These are phyloP conservation scores for Colletotrichum paranaense DNA, from an alignment of 2,329 filamentous ascomycete genomes.

Conservation along the genomic window DNA sequence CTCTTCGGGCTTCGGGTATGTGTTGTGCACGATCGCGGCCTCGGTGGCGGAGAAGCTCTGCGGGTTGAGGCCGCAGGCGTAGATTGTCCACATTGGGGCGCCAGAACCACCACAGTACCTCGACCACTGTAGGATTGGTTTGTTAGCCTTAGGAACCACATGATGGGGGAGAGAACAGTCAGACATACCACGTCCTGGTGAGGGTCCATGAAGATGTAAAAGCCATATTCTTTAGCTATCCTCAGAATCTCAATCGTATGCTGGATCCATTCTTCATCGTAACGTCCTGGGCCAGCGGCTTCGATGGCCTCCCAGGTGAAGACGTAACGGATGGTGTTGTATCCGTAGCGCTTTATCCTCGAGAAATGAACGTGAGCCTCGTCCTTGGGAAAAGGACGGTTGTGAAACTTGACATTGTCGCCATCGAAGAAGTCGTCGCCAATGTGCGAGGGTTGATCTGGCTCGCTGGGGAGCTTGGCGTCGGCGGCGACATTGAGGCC, in stretches of 20 bases:
- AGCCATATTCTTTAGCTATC: conserved; percentile 88
- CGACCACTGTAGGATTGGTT: conserved; percentile 77
- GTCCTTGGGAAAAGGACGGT: conserved; percentile 83
- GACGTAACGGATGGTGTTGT: conserved; percentile 95
- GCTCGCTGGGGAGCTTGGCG: conserved; percentile 86
- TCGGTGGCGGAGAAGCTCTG: conserved; percentile 86
- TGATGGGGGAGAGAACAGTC: neutral
- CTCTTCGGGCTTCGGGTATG: conserved; percentile 82
- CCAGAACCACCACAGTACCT: conserved; percentile 94
- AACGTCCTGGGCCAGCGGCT: conserved; percentile 87
- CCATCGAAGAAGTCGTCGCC: conserved; percentile 88
- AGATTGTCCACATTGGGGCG: conserved; percentile 97
- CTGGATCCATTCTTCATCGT: conserved; percentile 93
- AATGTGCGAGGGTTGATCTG: conserved; percentile 84
- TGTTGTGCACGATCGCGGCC: conserved; percentile 95
- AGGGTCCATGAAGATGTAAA: conserved; percentile 98
- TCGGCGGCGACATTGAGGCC: conserved; percentile 96
- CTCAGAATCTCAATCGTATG: conserved; percentile 89
- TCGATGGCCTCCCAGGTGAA: conserved; percentile 99
- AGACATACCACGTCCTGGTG: conserved; percentile 91
- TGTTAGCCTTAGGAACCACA: neutral
- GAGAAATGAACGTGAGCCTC: conserved; percentile 90
- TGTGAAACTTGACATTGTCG: conserved; percentile 90
- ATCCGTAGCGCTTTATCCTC: conserved; percentile 87
- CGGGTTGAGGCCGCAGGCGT: conserved; percentile 92